Conservation (phyloP, 495 filamentous ascomycete genomes). For the Aspergillus bridgeri region DNA sequence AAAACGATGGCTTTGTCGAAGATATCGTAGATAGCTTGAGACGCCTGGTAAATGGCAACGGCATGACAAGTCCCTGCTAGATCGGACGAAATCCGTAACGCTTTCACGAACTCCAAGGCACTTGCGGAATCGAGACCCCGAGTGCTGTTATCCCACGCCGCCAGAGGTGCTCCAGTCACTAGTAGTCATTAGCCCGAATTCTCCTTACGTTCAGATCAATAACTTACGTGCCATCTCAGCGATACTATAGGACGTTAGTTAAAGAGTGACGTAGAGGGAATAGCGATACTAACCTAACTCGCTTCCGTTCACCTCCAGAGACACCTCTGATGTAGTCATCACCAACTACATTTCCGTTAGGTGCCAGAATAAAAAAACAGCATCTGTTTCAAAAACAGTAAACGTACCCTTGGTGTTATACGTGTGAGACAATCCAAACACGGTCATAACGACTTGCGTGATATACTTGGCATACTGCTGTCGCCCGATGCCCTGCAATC, state of each 20-base stretch:
- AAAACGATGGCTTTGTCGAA: slow-evolving; percentile 63
- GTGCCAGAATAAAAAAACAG: neutral
- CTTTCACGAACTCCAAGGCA: slow-evolving; percentile 68
- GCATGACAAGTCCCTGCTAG: slow-evolving; percentile 71
- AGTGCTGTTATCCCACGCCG: slow-evolving; percentile 83
- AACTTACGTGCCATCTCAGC: slow-evolving; percentile 55
- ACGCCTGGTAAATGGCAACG: slow-evolving; percentile 81
- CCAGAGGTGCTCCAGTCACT: slow-evolving; percentile 67
- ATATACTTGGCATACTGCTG: slow-evolving; percentile 45
- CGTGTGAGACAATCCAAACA: slow-evolving; percentile 55
- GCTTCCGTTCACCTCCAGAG: slow-evolving; percentile 81
- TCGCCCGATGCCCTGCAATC: slow-evolving; percentile 41
- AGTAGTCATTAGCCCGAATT: slow-evolving; percentile 33
- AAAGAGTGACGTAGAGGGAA: neutral
- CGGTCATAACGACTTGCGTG: slow-evolving; percentile 58
- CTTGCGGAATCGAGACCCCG: slow-evolving; percentile 82
- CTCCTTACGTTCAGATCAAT: slow-evolving; percentile 4
- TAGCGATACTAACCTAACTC: slow-evolving; percentile 31
- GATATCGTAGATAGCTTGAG: slow-evolving; percentile 72
- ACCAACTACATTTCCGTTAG: slow-evolving; percentile 38
- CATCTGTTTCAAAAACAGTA: neutral
- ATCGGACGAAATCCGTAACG: slow-evolving; percentile 69
- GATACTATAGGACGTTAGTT: slow-evolving; percentile 35
- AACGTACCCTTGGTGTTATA: slow-evolving; percentile 49
- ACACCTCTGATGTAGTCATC: slow-evolving; percentile 59